These are phyloP conservation scores for Stagonosporopsis chrysanthemi DNA, from an alignment of 2,329 filamentous ascomycete genomes.

Conservation along the genomic window DNA sequence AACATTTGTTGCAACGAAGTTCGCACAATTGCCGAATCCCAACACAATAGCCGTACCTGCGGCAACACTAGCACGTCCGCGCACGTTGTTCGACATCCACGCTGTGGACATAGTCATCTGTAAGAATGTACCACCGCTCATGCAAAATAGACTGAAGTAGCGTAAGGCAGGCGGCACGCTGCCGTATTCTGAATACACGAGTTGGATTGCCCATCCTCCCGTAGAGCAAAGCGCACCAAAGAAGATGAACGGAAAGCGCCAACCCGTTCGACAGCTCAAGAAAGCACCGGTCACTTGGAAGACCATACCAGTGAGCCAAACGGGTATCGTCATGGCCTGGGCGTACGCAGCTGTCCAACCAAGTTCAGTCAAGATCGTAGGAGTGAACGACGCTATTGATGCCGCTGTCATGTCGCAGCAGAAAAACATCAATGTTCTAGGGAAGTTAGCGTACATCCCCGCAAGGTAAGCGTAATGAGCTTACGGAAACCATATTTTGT, in stretches of 20 bases:
- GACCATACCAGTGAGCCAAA: conserved; percentile 43
- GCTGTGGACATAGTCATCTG: conserved; percentile 60
- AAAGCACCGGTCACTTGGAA: conserved; percentile 33
- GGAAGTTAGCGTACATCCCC: conserved; percentile 10
- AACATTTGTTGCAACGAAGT: conserved; percentile 60
- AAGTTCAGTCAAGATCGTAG: conserved; percentile 46
- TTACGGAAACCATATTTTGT: conserved; percentile 64
- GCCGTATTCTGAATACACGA: conserved; percentile 46
- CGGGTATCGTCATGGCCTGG: conserved; percentile 46
- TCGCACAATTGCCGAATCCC: conserved; percentile 61
- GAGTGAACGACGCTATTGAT: conserved; percentile 42
- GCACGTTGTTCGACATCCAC: conserved; percentile 64
- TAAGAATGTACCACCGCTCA: conserved; percentile 55
- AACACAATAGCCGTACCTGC: conserved; percentile 34
- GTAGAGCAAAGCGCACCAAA: conserved; percentile 49
- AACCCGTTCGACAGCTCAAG: conserved; percentile 37
- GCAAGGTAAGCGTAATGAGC: conserved; percentile 54
- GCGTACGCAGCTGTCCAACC: conserved; percentile 43
- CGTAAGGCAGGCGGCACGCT: conserved; percentile 61
- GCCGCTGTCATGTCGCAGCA: conserved; percentile 47
- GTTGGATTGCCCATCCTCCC: conserved; percentile 61
- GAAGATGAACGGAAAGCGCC: conserved; percentile 43
- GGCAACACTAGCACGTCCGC: conserved; percentile 35
- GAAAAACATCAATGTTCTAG: conserved; percentile 44
- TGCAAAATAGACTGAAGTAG: conserved; percentile 50